phyloP scores from a whole-genome alignment of 2,329 filamentous ascomycete species.

The Geosmithia morbida region DNA sequence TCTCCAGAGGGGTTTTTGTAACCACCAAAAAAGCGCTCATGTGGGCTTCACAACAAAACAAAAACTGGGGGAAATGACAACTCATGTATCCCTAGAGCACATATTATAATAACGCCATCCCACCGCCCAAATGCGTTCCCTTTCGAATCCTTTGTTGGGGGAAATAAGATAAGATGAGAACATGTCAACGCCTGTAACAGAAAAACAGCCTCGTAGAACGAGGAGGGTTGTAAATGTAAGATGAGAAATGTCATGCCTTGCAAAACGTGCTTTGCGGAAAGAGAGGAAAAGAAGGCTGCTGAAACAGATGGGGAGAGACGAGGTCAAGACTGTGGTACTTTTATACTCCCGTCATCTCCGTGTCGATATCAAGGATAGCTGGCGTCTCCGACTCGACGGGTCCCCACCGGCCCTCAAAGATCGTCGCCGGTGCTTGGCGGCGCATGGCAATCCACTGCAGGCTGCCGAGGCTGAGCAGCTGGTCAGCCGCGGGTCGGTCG shows the following conservation, averaged over 20 bases:
- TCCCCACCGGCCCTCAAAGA: slow-evolving; percentile 94
- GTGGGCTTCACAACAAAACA: no score
- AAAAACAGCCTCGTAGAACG: background rate
- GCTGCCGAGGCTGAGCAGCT: slow-evolving; percentile 59
- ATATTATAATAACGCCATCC: background rate
- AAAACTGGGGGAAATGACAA: no score
- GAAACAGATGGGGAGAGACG: background rate
- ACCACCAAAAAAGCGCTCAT: no score
- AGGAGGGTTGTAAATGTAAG: no score
- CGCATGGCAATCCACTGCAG: slow-evolving; percentile 68
- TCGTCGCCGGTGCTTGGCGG: slow-evolving; percentile 75
- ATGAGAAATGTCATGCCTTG: no score
- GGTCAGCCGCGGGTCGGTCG: slow-evolving; percentile 57
- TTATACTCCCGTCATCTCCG: slow-evolving; percentile 38
- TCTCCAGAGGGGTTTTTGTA: no score
- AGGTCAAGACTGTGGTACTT: background rate
- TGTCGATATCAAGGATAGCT: slow-evolving; percentile 27
- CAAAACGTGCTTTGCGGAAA: no score
- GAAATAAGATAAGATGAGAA: background rate
- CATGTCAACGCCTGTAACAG: background rate
- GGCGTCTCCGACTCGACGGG: slow-evolving; percentile 42
- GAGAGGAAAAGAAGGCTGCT: no score
- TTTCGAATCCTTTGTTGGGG: background rate
- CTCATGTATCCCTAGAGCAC: background rate
- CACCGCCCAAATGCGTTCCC: background rate